A percentile compares a stretch with the other conserved stretches of the same genome.
Conservation (phyloP, 305 asterid genomes). For the Plantago coronopus region DNA sequence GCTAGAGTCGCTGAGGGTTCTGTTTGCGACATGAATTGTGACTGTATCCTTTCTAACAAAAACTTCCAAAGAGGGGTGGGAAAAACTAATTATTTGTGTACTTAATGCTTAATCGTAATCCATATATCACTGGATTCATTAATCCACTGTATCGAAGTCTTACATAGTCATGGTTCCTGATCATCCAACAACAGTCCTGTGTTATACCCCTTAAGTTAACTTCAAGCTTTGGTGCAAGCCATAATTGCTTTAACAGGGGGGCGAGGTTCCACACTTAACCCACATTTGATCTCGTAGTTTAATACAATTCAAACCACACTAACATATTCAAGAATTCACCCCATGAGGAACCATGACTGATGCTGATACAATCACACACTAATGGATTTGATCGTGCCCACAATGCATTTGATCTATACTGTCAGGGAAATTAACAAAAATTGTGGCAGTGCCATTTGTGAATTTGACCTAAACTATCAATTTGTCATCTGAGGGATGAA, state of each 20-base stretch:
- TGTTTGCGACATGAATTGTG: neutral
- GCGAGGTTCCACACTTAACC: neutral
- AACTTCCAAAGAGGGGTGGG: neutral
- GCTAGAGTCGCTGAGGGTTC: neutral
- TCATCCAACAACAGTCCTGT: neutral
- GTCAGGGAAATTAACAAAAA: neutral
- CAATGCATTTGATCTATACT: neutral
- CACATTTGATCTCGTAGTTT: neutral
- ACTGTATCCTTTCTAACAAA: neutral
- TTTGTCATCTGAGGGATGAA: neutral
- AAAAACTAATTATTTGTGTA: neutral
- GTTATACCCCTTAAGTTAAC: neutral
- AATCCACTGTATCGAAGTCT: neutral
- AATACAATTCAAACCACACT: neutral
- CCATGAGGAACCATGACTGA: neutral
- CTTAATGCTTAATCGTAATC: neutral
- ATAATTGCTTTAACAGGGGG: neutral
- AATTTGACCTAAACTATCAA: neutral
- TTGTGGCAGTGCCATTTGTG: no score
- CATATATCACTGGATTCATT: neutral
- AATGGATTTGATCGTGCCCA: neutral
- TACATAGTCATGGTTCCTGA: neutral
- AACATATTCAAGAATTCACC: neutral
- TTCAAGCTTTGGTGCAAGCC: neutral
- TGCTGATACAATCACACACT: no score